These are phyloP conservation scores for Biscogniauxia mediterranea DNA, from an alignment of 2,329 filamentous ascomycete species.

Conservation along the genomic window DNA sequence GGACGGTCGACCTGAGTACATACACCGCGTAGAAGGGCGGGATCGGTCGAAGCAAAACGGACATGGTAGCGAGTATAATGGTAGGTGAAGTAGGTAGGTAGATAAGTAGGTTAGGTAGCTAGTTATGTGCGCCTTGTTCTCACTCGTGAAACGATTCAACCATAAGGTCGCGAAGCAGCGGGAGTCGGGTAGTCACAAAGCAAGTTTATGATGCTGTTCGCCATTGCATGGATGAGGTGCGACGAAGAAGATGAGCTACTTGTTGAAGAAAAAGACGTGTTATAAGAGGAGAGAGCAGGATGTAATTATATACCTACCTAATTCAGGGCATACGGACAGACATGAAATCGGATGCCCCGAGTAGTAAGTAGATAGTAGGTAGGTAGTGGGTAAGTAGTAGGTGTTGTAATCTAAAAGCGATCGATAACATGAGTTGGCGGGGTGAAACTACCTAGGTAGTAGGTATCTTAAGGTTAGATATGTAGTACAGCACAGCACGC, in stretches of 20 bases:
- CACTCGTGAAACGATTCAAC: constrained; percentile 2
- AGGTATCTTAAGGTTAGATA: too few relatives aligned
- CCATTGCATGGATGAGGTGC: constrained; percentile 3
- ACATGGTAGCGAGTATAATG: constrained; percentile 34
- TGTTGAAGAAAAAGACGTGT: too few relatives aligned
- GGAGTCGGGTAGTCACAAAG: background rate
- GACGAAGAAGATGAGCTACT: background rate
- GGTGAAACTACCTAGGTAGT: background rate
- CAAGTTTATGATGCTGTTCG: constrained; percentile 7
- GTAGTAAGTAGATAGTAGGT: too few relatives aligned
- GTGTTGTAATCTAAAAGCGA: background rate
- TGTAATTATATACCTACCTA: too few relatives aligned
- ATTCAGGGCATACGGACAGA: too few relatives aligned
- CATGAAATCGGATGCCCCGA: too few relatives aligned
- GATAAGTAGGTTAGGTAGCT: too few relatives aligned
- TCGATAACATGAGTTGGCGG: background rate
- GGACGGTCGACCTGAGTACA: constrained; percentile 78
- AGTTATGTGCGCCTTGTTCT: background rate
- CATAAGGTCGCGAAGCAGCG: constrained; percentile 4
- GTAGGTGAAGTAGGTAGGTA: background rate
- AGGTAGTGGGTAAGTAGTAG: too few relatives aligned
- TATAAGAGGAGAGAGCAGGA: too few relatives aligned
- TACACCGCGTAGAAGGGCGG: constrained; percentile 94
- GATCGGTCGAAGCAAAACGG: constrained; percentile 55
- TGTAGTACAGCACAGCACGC: too few relatives aligned